Percentiles rank a stretch among this genome's conserved stretches.
phyloP scores from a whole-genome alignment of 495 filamentous ascomycete genomes.

The Poronia punctata region DNA sequence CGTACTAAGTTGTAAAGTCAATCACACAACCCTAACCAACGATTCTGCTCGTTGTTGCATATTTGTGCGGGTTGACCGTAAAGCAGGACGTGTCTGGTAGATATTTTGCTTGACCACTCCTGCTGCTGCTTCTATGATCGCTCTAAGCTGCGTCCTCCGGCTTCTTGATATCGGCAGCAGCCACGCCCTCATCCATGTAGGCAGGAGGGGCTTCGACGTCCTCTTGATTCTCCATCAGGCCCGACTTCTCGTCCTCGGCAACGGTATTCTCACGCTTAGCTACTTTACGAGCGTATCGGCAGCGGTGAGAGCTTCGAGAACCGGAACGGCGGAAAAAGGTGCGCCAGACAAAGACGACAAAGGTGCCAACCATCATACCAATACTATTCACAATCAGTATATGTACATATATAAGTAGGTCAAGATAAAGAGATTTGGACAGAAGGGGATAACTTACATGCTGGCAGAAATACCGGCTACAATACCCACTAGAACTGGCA shows the following conservation, averaged over 20 bases:
- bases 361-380: conserved; percentile 45
- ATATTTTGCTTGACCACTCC: no score
- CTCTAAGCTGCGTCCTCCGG: conserved; percentile 21
- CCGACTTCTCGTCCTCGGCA: conserved; percentile 36
- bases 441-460: conserved; percentile 30
- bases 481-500: conserved; percentile 47
- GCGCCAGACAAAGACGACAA: conserved; percentile 42
- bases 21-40: no score
- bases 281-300: conserved; percentile 23
- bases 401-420: neutral
- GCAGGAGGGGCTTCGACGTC: conserved; percentile 29
- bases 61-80: no score
- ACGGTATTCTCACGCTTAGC: conserved; percentile 21
- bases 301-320: conserved; percentile 20
- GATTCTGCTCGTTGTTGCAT: no score
- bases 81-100: no score
- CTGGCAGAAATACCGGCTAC: conserved; percentile 46
- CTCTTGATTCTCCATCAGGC: conserved; percentile 34
- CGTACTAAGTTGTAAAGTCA: no score
- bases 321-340: conserved; percentile 24
- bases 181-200: conserved; percentile 26
- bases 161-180: conserved; percentile 22
- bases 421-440: neutral
- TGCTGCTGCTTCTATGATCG: no score
- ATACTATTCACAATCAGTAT: conserved; percentile 25